Evolutionary conservation across 2,329 filamentous ascomycete genomes (phyloP).

Genomic region (Colletotrichum musicola): DNA sequence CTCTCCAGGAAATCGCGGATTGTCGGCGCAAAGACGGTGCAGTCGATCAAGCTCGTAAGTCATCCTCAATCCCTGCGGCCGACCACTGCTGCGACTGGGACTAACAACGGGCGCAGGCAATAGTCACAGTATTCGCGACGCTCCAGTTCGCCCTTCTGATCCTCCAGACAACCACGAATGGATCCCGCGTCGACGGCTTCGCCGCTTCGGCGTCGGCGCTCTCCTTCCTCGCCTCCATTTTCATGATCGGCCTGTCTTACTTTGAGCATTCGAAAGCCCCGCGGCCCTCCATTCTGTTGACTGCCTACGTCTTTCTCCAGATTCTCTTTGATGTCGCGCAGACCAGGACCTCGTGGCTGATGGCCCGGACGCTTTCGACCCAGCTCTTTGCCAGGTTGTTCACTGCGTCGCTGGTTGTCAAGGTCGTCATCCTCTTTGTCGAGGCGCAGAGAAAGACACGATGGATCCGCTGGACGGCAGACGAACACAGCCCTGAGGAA

Average conservation of each 20-base stretch:
- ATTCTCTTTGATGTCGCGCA: slow-evolving; percentile 59
- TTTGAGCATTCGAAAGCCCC: slow-evolving; percentile 48
- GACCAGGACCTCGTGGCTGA: slow-evolving; percentile 58
- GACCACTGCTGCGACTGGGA: not conserved
- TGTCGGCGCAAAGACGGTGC: slow-evolving; percentile 46
- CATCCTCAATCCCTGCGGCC: not conserved
- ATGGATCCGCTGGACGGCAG: slow-evolving; percentile 54
- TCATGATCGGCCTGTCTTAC: slow-evolving; percentile 47
- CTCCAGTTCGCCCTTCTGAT: slow-evolving; percentile 50
- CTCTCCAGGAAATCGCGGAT: slow-evolving; percentile 46
- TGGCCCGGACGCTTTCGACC: slow-evolving; percentile 36
- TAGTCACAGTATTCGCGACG: slow-evolving; percentile 44
- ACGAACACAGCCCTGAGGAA: slow-evolving; percentile 55
- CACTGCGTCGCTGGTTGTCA: slow-evolving; percentile 51
- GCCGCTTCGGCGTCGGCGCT: slow-evolving; percentile 47
- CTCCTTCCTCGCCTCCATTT: slow-evolving; percentile 46
- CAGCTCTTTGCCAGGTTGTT: slow-evolving; percentile 49
- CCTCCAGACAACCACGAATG: slow-evolving; percentile 43
- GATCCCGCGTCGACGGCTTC: slow-evolving; percentile 41
- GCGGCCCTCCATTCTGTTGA: slow-evolving; percentile 58
- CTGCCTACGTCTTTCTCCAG: slow-evolving; percentile 55
- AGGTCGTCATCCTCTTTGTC: slow-evolving; percentile 51
- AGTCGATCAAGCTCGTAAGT: slow-evolving; percentile 42
- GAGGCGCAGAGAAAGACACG: slow-evolving; percentile 54
- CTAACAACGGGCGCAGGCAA: slow-evolving; percentile 19